Evolutionary conservation across 2,329 filamentous ascomycete species (phyloP), one percentile per base, ranked within the genome.

Genomic region (Fusarium dlaminii): DNA sequence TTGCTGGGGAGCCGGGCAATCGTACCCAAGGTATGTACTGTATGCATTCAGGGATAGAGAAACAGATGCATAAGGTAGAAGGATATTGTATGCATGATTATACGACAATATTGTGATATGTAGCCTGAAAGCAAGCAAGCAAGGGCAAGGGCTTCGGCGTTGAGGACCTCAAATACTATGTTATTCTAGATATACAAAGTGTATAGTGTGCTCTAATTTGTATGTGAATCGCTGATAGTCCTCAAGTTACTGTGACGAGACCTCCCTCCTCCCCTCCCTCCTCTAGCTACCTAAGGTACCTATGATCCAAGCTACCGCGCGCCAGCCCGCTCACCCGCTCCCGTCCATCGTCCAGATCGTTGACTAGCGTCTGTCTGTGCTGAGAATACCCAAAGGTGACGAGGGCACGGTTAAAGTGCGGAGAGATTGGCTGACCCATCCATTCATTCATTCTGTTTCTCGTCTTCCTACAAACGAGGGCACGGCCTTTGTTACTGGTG

Each of bases 311-410:
- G 63, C 51, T 66, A 63, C 70, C 54, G 36, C 58, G 57, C 61
- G 67, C 70, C 70, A 70, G 43, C 57, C 60, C 68, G 60, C 63
- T 42, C 61, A 71, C 62, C 70, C 70, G 65, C 65, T 66, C 65
- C 70, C 70, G 48, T 49, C 62, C 30, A 65, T 65, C 57, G 54
- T 67, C 64, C 62, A 74, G 71, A 74, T 73, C 71, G 58, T 63
- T 67, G 43, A 54, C 61, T 74, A 73, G 71, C 66, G 71, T 45
- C 59, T 61, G 45, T 60, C 56, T 56, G 55, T 48, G 39, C 43
- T 62, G 30, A 63, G 42, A 61, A 36, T 52, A 13, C 18, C n/a
- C n/a, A 27, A 52, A 36, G n/a, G n/a, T 27, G 24, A 27, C 24
- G 24, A 54, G 34, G 24, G 24, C 34, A 17, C 20, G 14, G 51